A percentile compares a stretch with the other conserved stretches of the same genome.
These are phyloP conservation scores for Oryza officinalis DNA, from an alignment of 176 grass and related monocot species.

Conservation along the genomic window DNA sequence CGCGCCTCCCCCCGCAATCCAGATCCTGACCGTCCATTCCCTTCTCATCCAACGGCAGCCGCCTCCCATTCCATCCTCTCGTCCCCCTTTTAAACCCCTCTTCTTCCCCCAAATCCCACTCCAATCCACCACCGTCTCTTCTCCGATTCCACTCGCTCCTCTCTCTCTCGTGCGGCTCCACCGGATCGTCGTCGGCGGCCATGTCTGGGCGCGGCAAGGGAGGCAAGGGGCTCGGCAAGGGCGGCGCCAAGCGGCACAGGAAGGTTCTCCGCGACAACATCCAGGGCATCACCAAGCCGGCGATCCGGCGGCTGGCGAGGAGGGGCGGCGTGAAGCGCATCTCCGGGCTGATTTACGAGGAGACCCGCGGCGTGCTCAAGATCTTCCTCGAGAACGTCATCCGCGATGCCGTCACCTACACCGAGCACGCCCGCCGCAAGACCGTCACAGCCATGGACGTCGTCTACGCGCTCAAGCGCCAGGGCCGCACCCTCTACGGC, in stretches of 20 bases:
- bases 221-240: slow-evolving; percentile 55
- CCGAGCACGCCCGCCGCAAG: slow-evolving; percentile 77
- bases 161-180: neutral
- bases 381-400: slow-evolving; percentile 96
- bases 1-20: neutral
- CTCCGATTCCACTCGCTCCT: neutral
- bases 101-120: neutral
- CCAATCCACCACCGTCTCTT: neutral
- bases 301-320: slow-evolving; percentile 39
- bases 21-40: neutral
- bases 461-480: slow-evolving; percentile 87
- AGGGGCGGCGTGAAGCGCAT: slow-evolving; percentile 87
- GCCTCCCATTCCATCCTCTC: neutral
- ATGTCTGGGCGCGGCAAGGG: slow-evolving; percentile 52
- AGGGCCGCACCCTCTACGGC: slow-evolving; percentile 84
- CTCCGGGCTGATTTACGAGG: slow-evolving; percentile 85
- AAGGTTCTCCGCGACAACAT: slow-evolving; percentile 62
- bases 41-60: neutral
- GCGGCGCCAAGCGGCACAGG: slow-evolving; percentile 41
- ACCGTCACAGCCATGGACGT: slow-evolving; percentile 91
- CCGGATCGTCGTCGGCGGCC: neutral
- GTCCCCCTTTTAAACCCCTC: neutral
- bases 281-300: slow-evolving; percentile 57
- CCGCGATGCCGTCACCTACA: slow-evolving; percentile 88
- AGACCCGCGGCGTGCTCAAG: slow-evolving; percentile 89